Evolutionary conservation across 345 rosid species (phyloP).

Genomic region (Moringa oleifera): DNA sequence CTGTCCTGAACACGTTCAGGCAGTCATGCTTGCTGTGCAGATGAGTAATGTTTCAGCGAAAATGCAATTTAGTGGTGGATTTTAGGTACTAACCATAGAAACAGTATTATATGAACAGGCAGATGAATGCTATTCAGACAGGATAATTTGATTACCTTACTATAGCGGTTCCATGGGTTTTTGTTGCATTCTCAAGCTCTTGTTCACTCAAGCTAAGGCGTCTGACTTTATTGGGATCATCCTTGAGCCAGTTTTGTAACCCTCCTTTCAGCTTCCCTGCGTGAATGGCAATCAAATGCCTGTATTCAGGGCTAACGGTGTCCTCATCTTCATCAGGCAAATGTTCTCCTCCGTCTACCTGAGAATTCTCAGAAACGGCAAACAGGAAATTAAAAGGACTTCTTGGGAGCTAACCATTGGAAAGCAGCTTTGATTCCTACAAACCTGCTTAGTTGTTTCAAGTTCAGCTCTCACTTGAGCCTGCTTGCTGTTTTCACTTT

Average conservation of each 20-base stretch:
- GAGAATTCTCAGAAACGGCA: too few relatives aligned
- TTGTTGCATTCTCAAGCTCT: conserved; percentile 49
- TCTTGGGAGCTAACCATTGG: background rate
- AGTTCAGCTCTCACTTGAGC: conserved; percentile 17
- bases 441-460: conserved; percentile 12
- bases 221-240: conserved; percentile 40
- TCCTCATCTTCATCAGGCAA: conserved; percentile 38
- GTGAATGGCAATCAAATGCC: conserved; percentile 61
- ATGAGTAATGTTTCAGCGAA: background rate
- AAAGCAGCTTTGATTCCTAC: background rate
- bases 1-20: background rate
- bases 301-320: conserved; percentile 36
- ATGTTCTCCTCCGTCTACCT: conserved; percentile 14
- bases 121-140: background rate
- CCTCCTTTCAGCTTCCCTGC: conserved; percentile 68
- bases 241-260: conserved; percentile 29
- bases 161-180: conserved; percentile 35
- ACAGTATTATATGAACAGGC: too few relatives aligned
- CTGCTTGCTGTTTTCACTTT: conserved; percentile 6
- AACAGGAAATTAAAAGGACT: background rate
- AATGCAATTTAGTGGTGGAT: too few relatives aligned
- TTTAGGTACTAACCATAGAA: too few relatives aligned
- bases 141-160: conserved; percentile 30
- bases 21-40: background rate
- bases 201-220: conserved; percentile 72